These are phyloP conservation scores for Glaciozyma martinii DNA, from an alignment of 768 basidiomycete species.

Conservation along the genomic window DNA sequence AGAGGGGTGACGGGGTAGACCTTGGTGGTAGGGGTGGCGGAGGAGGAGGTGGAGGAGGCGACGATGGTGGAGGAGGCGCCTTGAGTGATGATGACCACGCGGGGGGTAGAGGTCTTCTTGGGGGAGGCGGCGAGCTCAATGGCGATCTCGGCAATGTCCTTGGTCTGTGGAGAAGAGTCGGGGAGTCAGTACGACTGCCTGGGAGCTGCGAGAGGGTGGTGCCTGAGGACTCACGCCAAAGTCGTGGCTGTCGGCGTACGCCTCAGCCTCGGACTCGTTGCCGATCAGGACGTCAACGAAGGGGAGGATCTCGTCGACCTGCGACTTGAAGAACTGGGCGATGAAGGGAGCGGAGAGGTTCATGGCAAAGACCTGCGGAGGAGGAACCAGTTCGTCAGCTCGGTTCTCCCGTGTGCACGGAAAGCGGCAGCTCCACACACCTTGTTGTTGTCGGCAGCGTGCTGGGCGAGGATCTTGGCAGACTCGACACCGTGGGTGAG, in stretches of 20 bases:
- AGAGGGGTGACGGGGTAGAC: conserved; percentile 54
- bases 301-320: conserved; percentile 70
- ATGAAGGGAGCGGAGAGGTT: conserved; percentile 99
- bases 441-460: conserved; percentile 67
- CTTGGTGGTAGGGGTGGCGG: conserved; percentile 45
- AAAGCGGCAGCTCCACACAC: conserved; percentile 40
- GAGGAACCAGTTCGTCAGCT: neutral
- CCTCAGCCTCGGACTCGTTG: conserved; percentile 90
- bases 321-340: conserved; percentile 76
- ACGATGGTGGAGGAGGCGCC: conserved; percentile 70
- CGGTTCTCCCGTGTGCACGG: neutral
- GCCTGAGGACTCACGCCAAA: conserved; percentile 44
- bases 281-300: conserved; percentile 85
- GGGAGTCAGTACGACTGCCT: neutral
- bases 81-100: conserved; percentile 83
- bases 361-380: conserved; percentile 63
- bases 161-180: conserved; percentile 41
- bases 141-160: conserved; percentile 61
- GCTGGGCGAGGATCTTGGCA: conserved; percentile 63
- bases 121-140: conserved; percentile 58
- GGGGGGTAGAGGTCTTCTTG: conserved; percentile 46
- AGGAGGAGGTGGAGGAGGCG: conserved; percentile 54
- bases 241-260: conserved; percentile 68
- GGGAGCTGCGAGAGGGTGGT: neutral
- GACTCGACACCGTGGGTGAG: conserved; percentile 78